Conservation (phyloP, 257 asterid species). For the Solanum sejunctum region DNA sequence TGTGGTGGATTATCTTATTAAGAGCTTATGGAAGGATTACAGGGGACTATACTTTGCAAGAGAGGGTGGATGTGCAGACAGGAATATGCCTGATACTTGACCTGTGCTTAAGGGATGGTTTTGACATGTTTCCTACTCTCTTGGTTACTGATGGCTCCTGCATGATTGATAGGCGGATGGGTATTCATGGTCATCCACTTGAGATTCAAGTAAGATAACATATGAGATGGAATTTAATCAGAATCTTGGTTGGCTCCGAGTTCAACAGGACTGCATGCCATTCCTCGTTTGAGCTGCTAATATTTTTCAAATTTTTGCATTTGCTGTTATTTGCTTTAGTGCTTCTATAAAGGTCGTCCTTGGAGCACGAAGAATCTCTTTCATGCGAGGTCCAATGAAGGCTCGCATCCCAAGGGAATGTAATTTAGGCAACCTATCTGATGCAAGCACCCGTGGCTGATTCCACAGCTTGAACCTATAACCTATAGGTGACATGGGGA, state of each 20-base stretch:
- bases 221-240: neutral
- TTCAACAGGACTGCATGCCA: neutral
- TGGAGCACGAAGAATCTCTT: neutral
- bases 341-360: neutral
- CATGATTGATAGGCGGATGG: slow-evolving; percentile 77
- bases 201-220: slow-evolving; percentile 47
- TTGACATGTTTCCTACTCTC: slow-evolving; percentile 73
- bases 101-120: slow-evolving; percentile 55
- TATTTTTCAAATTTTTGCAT: neutral
- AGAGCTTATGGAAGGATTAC: slow-evolving; percentile 75
- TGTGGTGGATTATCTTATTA: slow-evolving; percentile 77
- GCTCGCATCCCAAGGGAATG: neutral
- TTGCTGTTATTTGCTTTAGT: neutral
- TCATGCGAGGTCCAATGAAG: neutral
- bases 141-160: slow-evolving; percentile 81
- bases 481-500: neutral
- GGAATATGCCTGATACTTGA: slow-evolving; percentile 53
- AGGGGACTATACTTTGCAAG: slow-evolving; percentile 63
- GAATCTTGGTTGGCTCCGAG: neutral
- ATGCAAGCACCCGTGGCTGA: neutral
- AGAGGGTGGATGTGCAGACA: slow-evolving; percentile 73
- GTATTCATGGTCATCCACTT: slow-evolving; percentile 67
- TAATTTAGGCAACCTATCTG: neutral
- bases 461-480: neutral
- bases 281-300: neutral